Evolutionary conservation across 1,284 basidiomycete genomes (phyloP).

Genomic region (Boletus albobrunnescens): DNA sequence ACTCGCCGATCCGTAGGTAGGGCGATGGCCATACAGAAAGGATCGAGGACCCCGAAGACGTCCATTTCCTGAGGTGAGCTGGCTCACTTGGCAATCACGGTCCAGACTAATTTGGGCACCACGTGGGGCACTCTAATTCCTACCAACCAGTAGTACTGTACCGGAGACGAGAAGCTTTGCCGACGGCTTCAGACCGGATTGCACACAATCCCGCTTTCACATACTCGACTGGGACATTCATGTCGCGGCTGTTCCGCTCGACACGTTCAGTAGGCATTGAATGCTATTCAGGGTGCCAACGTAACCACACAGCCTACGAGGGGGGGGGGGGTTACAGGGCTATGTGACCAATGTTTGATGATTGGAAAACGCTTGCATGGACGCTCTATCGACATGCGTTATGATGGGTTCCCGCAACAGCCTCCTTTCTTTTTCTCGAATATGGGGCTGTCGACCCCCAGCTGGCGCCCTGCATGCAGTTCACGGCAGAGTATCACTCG

Average conservation of each 20-base stretch:
- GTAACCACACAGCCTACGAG: conserved; percentile 27
- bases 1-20: conserved; percentile 19
- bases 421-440: conserved; percentile 7
- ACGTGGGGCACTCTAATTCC: conserved; percentile 17
- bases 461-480: conserved; percentile 17
- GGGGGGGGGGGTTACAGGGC: conserved; percentile 20
- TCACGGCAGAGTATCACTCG: conserved; percentile 21
- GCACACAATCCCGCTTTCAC: conserved; percentile 25
- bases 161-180: conserved; percentile 25
- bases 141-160: conserved; percentile 12
- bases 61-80: conserved; percentile 17
- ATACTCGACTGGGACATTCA: conserved; percentile 24
- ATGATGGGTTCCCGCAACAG: conserved; percentile 14
- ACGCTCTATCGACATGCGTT: conserved; percentile 14
- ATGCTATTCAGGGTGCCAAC: conserved; percentile 29
- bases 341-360: conserved; percentile 12
- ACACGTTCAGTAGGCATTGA: conserved; percentile 22
- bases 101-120: conserved; percentile 11
- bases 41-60: conserved; percentile 25
- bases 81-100: conserved; percentile 14
- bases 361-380: conserved; percentile 17
- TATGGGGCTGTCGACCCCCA: conserved; percentile 10
- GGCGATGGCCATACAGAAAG: background rate
- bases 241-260: conserved; percentile 16
- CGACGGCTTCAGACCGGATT: conserved; percentile 20